Evolutionary conservation across 2,329 filamentous ascomycete genomes (phyloP).

Genomic region (Aspergillus felis): DNA sequence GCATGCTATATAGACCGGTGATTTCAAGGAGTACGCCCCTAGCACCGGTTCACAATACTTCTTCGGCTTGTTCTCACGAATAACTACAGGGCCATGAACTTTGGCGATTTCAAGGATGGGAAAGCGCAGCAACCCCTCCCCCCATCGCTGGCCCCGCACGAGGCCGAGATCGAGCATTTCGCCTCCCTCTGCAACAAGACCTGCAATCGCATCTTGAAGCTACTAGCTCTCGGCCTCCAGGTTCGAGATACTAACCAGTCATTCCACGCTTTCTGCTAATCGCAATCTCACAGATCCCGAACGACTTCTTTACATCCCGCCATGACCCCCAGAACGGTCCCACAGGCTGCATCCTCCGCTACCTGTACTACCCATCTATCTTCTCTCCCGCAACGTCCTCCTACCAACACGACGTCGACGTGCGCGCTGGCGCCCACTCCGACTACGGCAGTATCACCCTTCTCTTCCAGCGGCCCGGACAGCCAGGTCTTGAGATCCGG

Average conservation of each 20-base stretch:
- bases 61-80: slow-evolving; percentile 3
- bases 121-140: slow-evolving; percentile 77
- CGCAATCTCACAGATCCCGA: slow-evolving; percentile 35
- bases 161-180: slow-evolving; percentile 63
- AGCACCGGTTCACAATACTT: not conserved
- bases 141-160: slow-evolving; percentile 54
- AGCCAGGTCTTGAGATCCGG: slow-evolving; percentile 81
- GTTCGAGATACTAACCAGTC: slow-evolving; percentile 38
- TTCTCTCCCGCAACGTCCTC: slow-evolving; percentile 39
- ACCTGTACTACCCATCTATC: slow-evolving; percentile 68
- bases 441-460: slow-evolving; percentile 71
- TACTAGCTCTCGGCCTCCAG: slow-evolving; percentile 74
- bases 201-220: slow-evolving; percentile 66
- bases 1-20: slow-evolving; percentile 60
- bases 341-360: slow-evolving; percentile 60
- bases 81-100: slow-evolving; percentile 74
- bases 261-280: not conserved
- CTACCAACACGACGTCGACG: slow-evolving; percentile 54
- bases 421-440: slow-evolving; percentile 87
- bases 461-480: slow-evolving; percentile 79
- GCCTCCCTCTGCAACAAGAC: slow-evolving; percentile 66
- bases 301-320: slow-evolving; percentile 57
- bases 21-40: slow-evolving; percentile 74
- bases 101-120: slow-evolving; percentile 68
- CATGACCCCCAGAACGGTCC: slow-evolving; percentile 52